A percentile compares a stretch with the other conserved stretches of the same genome.
These are phyloP conservation scores for Debaryomycetaceae sp. DNA, from an alignment of 1,139 yeast species.

Conservation along the genomic window DNA sequence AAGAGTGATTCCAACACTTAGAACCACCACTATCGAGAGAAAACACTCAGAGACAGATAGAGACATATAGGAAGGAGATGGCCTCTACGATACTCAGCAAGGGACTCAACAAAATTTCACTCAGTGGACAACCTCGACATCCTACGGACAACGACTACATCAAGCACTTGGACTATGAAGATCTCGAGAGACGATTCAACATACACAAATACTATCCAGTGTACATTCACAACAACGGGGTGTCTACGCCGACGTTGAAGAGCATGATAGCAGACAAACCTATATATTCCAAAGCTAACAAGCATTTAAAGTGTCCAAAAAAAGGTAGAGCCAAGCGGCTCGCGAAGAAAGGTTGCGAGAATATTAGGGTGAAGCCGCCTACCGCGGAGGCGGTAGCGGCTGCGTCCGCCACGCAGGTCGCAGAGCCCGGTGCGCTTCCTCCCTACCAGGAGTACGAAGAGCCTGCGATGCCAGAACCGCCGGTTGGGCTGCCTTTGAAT, in stretches of 20 bases:
- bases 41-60: too few species aligned
- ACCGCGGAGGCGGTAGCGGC: not conserved
- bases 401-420: not conserved
- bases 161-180: conserved; percentile 32
- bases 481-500: conserved; percentile 12
- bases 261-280: conserved; percentile 38
- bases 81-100: conserved; percentile 5
- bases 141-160: conserved; percentile 18
- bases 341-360: not conserved
- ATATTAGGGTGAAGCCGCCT: not conserved
- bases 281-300: conserved; percentile 40
- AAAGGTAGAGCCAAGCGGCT: conserved; percentile 1
- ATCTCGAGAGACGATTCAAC: conserved; percentile 31
- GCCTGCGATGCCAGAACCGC: conserved; percentile 7
- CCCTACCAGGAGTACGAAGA: not conserved
- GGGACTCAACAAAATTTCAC: conserved; percentile 4
- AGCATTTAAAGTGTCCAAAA: conserved; percentile 25
- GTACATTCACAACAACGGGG: conserved; percentile 38
- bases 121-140: not conserved
- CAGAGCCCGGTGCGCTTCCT: not conserved
- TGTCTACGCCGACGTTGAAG: conserved; percentile 36
- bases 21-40: too few species aligned
- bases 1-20: too few species aligned
- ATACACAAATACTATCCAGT: conserved; percentile 41
- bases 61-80: not conserved